A percentile compares a stretch with the other conserved stretches of the same genome.
These are phyloP conservation scores for Cordyceps cateniannulata DNA, from an alignment of 2,329 filamentous ascomycete genomes.

Conservation along the genomic window DNA sequence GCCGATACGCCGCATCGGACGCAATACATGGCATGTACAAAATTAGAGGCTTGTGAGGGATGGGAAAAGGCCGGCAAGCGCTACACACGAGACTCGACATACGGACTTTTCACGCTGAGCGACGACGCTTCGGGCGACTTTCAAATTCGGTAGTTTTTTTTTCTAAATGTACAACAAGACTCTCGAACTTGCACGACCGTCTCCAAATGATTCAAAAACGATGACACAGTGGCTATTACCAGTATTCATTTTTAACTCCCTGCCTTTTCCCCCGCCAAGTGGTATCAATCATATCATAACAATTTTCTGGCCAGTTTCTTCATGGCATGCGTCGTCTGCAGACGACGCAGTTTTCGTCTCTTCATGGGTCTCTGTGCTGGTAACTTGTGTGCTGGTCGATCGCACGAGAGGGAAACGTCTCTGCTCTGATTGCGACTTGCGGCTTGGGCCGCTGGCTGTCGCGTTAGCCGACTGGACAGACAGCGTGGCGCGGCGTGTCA, in stretches of 20 bases:
- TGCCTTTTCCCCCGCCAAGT: neutral
- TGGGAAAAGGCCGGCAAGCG: conserved; percentile 2
- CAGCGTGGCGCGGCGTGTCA: conserved; percentile 18
- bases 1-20: conserved; percentile 1
- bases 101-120: neutral
- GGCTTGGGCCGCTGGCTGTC: neutral
- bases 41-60: conserved; percentile 3
- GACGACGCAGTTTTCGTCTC: neutral
- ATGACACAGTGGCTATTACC: conserved; percentile 3
- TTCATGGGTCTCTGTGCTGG: neutral
- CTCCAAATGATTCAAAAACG: neutral
- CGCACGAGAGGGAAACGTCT: neutral
- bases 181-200: conserved; percentile 6
- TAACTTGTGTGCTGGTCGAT: neutral
- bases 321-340: neutral
- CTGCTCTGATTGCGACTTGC: neutral
- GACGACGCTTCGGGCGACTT: neutral
- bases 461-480: conserved; percentile 11
- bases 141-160: conserved; percentile 12
- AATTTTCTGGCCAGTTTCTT: conserved; percentile 6
- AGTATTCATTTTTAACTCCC: conserved; percentile 5
- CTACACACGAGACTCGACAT: neutral
- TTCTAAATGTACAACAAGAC: conserved; percentile 14
- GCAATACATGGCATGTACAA: conserved; percentile 22
- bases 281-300: conserved; percentile 8